phyloP scores from a whole-genome alignment of 2,329 filamentous ascomycete genomes.

The Colletotrichum navitas region DNA sequence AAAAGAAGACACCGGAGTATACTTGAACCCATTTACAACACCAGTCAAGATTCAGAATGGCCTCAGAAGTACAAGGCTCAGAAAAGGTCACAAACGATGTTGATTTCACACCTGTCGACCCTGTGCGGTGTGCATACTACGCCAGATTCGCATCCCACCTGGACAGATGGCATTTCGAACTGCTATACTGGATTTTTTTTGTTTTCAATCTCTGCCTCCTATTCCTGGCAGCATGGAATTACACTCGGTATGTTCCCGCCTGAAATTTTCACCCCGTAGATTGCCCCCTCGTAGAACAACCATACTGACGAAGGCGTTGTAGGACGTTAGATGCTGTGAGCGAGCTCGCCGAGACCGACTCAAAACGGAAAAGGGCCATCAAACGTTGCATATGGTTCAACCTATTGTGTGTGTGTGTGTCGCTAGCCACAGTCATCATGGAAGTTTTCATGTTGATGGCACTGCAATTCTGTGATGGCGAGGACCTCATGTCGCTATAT shows the following conservation, averaged over 20 bases:
- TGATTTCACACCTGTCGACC: constrained; percentile 34
- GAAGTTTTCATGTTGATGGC: constrained; percentile 67
- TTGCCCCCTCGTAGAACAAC: not conserved
- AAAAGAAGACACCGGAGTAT: constrained; percentile 21
- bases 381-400: constrained; percentile 58
- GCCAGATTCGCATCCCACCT: constrained; percentile 60
- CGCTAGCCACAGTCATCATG: constrained; percentile 62
- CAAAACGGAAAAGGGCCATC: constrained; percentile 54
- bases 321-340: constrained; percentile 54
- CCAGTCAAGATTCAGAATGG: constrained; percentile 18
- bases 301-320: constrained; percentile 6
- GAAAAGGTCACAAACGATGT: constrained; percentile 26
- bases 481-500: constrained; percentile 70
- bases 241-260: constrained; percentile 52
- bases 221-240: constrained; percentile 58
- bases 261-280: not conserved
- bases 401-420: constrained; percentile 58
- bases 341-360: constrained; percentile 49
- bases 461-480: constrained; percentile 70
- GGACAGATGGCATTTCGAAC: constrained; percentile 57
- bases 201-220: constrained; percentile 58
- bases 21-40: constrained; percentile 1
- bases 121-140: constrained; percentile 53
- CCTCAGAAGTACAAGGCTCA: constrained; percentile 27
- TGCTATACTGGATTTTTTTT: constrained; percentile 63